These are phyloP conservation scores for Xylaria sp. DNA, from an alignment of 2,329 filamentous ascomycete genomes.

Conservation along the genomic window DNA sequence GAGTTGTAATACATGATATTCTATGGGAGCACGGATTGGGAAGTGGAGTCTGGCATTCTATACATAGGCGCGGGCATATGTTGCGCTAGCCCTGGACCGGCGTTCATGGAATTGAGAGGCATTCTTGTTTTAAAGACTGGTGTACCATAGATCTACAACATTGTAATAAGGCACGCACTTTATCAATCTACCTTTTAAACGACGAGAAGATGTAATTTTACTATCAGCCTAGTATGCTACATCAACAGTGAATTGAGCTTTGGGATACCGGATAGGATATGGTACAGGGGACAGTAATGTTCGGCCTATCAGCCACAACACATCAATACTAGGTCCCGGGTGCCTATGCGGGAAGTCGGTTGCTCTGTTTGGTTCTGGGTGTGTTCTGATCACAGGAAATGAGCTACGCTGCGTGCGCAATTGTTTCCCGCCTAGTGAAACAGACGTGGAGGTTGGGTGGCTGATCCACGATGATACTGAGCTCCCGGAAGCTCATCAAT, in stretches of 20 bases:
- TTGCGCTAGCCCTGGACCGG: neutral
- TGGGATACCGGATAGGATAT: too few relatives aligned
- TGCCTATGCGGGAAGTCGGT: neutral
- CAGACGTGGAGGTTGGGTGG: neutral
- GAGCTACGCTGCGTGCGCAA: neutral
- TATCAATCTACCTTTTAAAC: too few relatives aligned
- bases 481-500: neutral
- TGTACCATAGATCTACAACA: conserved; percentile 33
- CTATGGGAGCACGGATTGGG: neutral
- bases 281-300: too few relatives aligned
- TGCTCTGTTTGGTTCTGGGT: neutral
- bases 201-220: too few relatives aligned
- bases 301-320: too few relatives aligned
- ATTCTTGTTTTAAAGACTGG: neutral
- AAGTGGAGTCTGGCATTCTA: neutral
- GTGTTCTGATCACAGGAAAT: neutral
- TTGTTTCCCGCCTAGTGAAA: neutral
- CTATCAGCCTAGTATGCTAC: too few relatives aligned
- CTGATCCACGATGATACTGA: neutral
- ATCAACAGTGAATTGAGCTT: too few relatives aligned
- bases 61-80: conserved; percentile 2
- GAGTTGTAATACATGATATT: conserved; percentile 4
- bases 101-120: conserved; percentile 10
- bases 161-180: conserved; percentile 32
- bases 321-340: neutral